phyloP scores from a whole-genome alignment of 768 basidiomycete genomes.

The Pisolithus marmoratus region DNA sequence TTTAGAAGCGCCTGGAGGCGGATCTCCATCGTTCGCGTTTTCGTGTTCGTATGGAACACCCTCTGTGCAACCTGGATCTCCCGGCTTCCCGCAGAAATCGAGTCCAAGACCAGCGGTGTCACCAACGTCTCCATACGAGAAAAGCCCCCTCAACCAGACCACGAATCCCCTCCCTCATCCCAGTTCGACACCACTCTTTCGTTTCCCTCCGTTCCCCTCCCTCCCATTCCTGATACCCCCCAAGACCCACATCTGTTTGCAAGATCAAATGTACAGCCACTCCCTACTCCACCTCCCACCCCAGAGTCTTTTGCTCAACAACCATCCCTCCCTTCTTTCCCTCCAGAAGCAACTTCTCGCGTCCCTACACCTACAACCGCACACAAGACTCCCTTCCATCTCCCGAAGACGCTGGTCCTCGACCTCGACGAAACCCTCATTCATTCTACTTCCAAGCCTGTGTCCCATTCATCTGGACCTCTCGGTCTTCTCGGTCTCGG shows the following conservation, averaged over 20 bases:
- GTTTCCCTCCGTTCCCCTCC: constrained; percentile 22
- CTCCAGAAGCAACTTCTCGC: constrained; percentile 27
- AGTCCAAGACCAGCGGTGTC: constrained; percentile 9
- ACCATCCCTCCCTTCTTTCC: neutral
- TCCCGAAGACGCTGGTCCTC: constrained; percentile 91
- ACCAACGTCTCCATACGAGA: constrained; percentile 6
- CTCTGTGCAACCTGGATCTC: constrained; percentile 60
- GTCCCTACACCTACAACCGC: constrained; percentile 43
- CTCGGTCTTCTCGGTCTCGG: constrained; percentile 60
- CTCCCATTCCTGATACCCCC: constrained; percentile 16
- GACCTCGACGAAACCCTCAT: constrained; percentile 99
- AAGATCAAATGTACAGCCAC: constrained; percentile 11
- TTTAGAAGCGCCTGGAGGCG: constrained; percentile 41
- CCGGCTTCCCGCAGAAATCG: constrained; percentile 22
- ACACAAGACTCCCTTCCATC: constrained; percentile 67
- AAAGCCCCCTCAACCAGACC: constrained; percentile 4
- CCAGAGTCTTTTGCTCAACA: constrained; percentile 9
- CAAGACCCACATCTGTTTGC: constrained; percentile 6
- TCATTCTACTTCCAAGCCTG: constrained; percentile 88
- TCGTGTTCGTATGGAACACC: constrained; percentile 64
- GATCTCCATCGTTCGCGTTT: constrained; percentile 66
- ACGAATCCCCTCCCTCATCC: constrained; percentile 14
- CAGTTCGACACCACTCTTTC: constrained; percentile 13
- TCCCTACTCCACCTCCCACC: constrained; percentile 13
- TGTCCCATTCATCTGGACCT: constrained; percentile 41